Conservation (phyloP, 2,329 filamentous ascomycete genomes). For the Stemphylium vesicarium region DNA sequence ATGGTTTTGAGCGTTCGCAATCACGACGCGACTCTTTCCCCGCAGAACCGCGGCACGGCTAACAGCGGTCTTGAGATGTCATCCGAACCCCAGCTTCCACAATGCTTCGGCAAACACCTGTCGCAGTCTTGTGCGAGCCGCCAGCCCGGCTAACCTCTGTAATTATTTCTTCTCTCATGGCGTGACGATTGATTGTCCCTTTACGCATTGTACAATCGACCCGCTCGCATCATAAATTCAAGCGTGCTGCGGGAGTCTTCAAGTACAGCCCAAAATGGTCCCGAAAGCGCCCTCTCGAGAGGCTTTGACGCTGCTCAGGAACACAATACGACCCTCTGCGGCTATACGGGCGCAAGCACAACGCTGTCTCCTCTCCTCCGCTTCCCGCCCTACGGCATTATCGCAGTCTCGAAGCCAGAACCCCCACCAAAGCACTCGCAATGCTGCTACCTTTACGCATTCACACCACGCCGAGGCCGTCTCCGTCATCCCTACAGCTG, state of each 20-base stretch:
- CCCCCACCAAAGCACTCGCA: conserved; percentile 20
- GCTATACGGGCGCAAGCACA: conserved; percentile 30
- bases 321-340: conserved; percentile 36
- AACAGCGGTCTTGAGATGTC: conserved; percentile 31
- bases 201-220: background rate
- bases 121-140: conserved; percentile 7
- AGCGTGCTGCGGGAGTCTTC: background rate
- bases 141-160: background rate
- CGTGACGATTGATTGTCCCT: background rate
- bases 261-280: conserved; percentile 30
- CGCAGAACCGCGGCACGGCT: conserved; percentile 33
- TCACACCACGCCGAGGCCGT: conserved; percentile 82
- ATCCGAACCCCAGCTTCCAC: conserved; percentile 24
- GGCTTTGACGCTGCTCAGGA: conserved; percentile 42
- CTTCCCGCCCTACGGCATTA: conserved; percentile 21
- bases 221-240: background rate
- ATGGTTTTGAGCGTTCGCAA: background rate
- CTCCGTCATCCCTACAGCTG: conserved; percentile 75
- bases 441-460: conserved; percentile 78
- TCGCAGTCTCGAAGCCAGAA: conserved; percentile 20
- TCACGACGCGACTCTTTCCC: conserved; percentile 11
- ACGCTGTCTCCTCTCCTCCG: conserved; percentile 27
- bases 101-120: conserved; percentile 24
- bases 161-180: background rate
- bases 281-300: conserved; percentile 45